Evolutionary conservation across 257 asterid species (phyloP).

Genomic region (Parsonsia alboflavescens): DNA sequence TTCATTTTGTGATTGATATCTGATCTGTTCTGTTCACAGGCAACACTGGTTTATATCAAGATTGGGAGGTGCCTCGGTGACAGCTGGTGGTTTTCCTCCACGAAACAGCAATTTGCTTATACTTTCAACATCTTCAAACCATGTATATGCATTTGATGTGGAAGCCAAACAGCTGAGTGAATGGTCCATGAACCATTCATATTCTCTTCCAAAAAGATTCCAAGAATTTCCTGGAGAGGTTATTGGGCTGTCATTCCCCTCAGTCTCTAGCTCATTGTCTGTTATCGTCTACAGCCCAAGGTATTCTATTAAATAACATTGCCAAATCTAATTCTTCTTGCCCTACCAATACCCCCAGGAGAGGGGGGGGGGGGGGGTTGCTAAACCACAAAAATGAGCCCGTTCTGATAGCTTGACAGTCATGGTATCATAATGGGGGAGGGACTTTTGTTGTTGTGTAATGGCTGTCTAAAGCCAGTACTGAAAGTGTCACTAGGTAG

Average conservation of each 20-base stretch:
- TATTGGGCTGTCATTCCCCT: conserved; percentile 84
- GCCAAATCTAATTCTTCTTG: neutral
- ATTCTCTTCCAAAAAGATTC: conserved; percentile 73
- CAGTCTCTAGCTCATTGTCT: conserved; percentile 65
- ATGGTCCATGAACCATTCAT: conserved; percentile 78
- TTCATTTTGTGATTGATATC: neutral
- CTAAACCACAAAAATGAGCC: neutral
- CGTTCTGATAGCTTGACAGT: neutral
- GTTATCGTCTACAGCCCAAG: conserved; percentile 88
- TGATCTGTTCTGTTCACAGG: conserved; percentile 38
- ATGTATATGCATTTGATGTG: conserved; percentile 88
- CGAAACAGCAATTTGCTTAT: conserved; percentile 66
- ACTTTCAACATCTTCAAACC: conserved; percentile 81
- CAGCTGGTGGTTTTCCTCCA: conserved; percentile 90
- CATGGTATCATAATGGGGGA: neutral
- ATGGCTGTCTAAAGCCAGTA: conserved; percentile 1
- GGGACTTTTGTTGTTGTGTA: neutral
- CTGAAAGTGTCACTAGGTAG: neutral
- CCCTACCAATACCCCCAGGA: neutral
- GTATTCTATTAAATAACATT: conserved; percentile 23
- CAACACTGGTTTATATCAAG: conserved; percentile 97
- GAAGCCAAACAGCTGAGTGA: conserved; percentile 92
- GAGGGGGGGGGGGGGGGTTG: too few species aligned
- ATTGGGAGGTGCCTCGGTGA: conserved; percentile 89
- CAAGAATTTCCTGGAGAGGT: conserved; percentile 99